Conservation (phyloP, 129 eudicot species). For the Centella asiatica region DNA sequence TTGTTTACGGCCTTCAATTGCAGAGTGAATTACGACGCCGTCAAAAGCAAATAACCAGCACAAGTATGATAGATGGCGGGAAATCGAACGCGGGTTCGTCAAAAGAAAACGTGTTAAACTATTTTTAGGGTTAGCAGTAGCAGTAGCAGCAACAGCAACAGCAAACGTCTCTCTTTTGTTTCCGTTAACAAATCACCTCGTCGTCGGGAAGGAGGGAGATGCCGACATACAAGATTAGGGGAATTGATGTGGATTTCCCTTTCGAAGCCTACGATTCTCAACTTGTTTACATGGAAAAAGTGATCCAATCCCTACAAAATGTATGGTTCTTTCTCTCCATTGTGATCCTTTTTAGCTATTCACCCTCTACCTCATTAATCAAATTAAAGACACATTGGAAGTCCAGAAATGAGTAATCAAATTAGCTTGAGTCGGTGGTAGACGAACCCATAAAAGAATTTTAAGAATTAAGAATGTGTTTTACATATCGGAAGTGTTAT, state of each 20-base stretch:
- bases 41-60: not conserved
- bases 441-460: too few species aligned
- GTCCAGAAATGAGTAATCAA: too few species aligned
- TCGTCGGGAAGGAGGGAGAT: conserved; percentile 24
- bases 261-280: conserved; percentile 92
- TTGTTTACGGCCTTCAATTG: too few species aligned
- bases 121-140: conserved; percentile 34
- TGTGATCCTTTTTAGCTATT: not conserved
- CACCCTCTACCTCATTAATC: too few species aligned
- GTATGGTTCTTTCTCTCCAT: conserved; percentile 25
- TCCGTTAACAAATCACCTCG: not conserved
- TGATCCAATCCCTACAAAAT: conserved; percentile 76
- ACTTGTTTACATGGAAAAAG: conserved; percentile 94
- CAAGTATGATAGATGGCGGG: conserved; percentile 31
- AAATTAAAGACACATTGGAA: too few species aligned
- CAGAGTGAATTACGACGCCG: too few species aligned
- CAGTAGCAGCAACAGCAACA: too few species aligned
- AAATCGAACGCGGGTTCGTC: conserved; percentile 13
- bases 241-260: conserved; percentile 88
- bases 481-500: too few species aligned
- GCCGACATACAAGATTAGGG: conserved; percentile 90
- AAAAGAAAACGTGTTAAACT: too few species aligned
- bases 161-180: not conserved
- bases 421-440: not conserved
- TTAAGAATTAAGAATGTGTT: too few species aligned